Evolutionary conservation across 345 rosid species (phyloP).

Genomic region (Hypericum androsaemum): DNA sequence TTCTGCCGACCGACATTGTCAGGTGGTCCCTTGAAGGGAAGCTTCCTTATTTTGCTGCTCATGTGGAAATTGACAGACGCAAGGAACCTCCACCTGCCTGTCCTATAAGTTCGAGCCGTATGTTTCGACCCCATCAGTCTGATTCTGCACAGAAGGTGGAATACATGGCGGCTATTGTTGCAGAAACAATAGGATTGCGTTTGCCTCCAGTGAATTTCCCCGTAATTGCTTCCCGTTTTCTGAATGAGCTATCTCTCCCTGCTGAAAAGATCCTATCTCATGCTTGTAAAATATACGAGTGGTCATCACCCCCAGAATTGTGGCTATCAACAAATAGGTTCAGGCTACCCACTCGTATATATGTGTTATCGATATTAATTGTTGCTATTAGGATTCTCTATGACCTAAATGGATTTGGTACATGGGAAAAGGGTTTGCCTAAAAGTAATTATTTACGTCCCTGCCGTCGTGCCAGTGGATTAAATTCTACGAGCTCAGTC

Average conservation of each 20-base stretch:
- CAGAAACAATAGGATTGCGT: conserved; percentile 50
- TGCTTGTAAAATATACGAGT: conserved; percentile 44
- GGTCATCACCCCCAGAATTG: conserved; percentile 72
- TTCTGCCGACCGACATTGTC: conserved; percentile 58
- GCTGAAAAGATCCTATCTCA: conserved; percentile 40
- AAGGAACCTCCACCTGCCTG: conserved; percentile 45
- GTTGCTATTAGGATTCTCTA: conserved; percentile 48
- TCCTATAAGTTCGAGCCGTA: conserved; percentile 42
- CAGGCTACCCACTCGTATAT: conserved; percentile 58
- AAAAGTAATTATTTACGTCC: conserved; percentile 7
- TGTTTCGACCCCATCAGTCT: conserved; percentile 51
- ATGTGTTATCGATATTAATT: conserved; percentile 53
- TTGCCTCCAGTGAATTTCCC: conserved; percentile 67
- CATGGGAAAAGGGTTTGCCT: conserved; percentile 50
- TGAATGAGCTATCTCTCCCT: conserved; percentile 44
- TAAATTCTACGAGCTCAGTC: conserved; percentile 11
- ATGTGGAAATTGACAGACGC: conserved; percentile 45
- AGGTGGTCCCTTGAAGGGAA: conserved; percentile 68
- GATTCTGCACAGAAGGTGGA: conserved; percentile 50
- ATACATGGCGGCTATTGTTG: conserved; percentile 48
- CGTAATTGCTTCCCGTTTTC: conserved; percentile 49
- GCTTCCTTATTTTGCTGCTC: conserved; percentile 58
- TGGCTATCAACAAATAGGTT: conserved; percentile 52
- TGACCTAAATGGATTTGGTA: conserved; percentile 56
- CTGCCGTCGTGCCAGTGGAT: conserved; percentile 10